phyloP scores from a whole-genome alignment of 495 filamentous ascomycete genomes.

The Tuber borchii region DNA sequence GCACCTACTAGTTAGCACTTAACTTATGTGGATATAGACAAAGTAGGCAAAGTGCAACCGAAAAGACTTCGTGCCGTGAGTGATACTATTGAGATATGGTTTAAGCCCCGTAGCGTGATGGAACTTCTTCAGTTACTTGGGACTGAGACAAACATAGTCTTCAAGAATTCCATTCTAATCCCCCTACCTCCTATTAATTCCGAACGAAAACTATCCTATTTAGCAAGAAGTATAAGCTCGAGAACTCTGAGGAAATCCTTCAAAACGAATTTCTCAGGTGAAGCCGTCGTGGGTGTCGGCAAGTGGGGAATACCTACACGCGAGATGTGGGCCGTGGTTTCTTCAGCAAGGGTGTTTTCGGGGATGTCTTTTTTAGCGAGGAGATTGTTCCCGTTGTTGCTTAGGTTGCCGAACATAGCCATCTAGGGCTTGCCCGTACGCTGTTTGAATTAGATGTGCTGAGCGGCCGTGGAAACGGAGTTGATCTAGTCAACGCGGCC shows the following conservation, averaged over 20 bases:
- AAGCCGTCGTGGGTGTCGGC: neutral
- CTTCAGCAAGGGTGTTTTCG: neutral
- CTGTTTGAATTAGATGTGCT: neutral
- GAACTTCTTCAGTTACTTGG: neutral
- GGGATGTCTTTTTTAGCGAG: too few relatives aligned
- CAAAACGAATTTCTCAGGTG: neutral
- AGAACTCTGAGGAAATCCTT: neutral
- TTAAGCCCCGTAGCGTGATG: neutral
- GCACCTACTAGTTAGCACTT: neutral
- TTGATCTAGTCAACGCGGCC: neutral
- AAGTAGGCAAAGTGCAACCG: neutral
- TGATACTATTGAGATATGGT: neutral
- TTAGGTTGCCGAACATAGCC: neutral
- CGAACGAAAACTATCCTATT: neutral
- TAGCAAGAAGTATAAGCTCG: neutral
- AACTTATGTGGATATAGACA: neutral
- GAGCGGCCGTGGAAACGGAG: neutral
- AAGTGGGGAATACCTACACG: neutral
- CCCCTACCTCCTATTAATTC: neutral
- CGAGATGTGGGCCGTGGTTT: neutral
- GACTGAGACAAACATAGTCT: neutral
- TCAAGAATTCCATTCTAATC: neutral
- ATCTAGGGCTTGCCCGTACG: too few relatives aligned
- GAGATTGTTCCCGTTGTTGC: too few relatives aligned
- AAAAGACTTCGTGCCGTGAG: neutral